Evolutionary conservation across 2,329 filamentous ascomycete species (phyloP), one percentile per base, ranked within the genome.

Genomic region (Claviceps sp.): DNA sequence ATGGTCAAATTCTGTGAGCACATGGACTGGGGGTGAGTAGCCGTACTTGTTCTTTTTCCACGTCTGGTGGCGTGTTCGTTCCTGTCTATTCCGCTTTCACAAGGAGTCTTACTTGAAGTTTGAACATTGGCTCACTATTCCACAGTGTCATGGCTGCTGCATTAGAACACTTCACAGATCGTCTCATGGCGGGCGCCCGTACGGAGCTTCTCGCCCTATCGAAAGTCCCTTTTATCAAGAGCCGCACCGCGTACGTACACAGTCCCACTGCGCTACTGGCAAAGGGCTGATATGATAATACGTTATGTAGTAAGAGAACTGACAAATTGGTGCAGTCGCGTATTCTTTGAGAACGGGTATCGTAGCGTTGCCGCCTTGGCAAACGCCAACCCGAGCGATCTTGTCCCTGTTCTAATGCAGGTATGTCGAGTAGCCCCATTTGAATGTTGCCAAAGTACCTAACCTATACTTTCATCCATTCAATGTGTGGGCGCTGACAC

Each of bases 1-100:
- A 87, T 88, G 73, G 79, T 89, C 54, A 88, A 86, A 57, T 89
- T 89, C 60, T 89, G 85, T 61, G 76, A 87, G 57, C 75, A 79
- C 17, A 88, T 90, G 85, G 80, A 76, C 2, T 88, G 85, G 83
- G 78, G 77, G 75, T 77, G 60, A 59, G 71, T 66, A 20, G 22
- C 34, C 29, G 16, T 3, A 2, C 1, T 22, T 40, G 6, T 37
- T 23, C 37, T 8, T 37, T 37, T 22, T 20, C 9, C 9, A 5
- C 3, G 20, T 7, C 6, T 29, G 14, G 26, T 20, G 8, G 5
- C n/a, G 11, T 13, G 17, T 36, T 36, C n/a, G 1, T 9, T 4
- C 8, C 9, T 36, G n/a, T 9, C 16, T 9, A 17, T 4, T 26
- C 17, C 17, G 20, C n/a, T 9, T 13, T 37, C 37, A 7, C 29